Evolutionary conservation across 371 early-diverging fungal species (phyloP), one percentile per base, ranked within the genome.

Genomic region (Mucor circinelloides): DNA sequence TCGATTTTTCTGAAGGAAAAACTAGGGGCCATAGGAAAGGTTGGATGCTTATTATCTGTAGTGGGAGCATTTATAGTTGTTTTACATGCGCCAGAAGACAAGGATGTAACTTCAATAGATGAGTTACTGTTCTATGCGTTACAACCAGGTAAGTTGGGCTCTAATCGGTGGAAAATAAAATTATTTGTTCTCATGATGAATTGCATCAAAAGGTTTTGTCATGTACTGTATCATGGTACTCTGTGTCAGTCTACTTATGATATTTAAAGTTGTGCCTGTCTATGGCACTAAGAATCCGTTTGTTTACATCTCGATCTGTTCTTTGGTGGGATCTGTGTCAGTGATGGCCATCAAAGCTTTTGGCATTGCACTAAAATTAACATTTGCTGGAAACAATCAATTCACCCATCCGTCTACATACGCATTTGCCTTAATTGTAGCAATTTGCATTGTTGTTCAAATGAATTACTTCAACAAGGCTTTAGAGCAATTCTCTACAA

Each of bases 381-480:
- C 97, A 0, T 90, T 95, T 81, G 89, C 90, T 19, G 96, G 97
- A 48, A 82, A 90, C 70, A 97, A 97, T 82, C 97, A 97, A 81
- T 87, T 97, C 38, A 85, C 86, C 13, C 89, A 94, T 63, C 85
- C 91, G 8, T 93, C 93, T 32, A 96, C 96, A 3, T 96, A 93
- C 64, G 79, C 93, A 13, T 95, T 96, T 76, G 89, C 89, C 10
- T 65, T 92, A n/a, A 85, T 89, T 21, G 94, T 95, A n/a, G 85
- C 72, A 5, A 79, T 87, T 1, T 94, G 93, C 72, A 94, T 95
- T 58, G 78, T 94, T 17, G 89, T 92, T n/a, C 96, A 97, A 79
- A 92, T 96, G 90, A 96, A 95, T 75, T 97, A 96, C 75, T 95
- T 97, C 66, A 96, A 97, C 86, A 97, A 96, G 85, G 95, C 97